Base-by-base conservation (phyloP, 163 green algal species). In the Picocystis sp. region DNA sequence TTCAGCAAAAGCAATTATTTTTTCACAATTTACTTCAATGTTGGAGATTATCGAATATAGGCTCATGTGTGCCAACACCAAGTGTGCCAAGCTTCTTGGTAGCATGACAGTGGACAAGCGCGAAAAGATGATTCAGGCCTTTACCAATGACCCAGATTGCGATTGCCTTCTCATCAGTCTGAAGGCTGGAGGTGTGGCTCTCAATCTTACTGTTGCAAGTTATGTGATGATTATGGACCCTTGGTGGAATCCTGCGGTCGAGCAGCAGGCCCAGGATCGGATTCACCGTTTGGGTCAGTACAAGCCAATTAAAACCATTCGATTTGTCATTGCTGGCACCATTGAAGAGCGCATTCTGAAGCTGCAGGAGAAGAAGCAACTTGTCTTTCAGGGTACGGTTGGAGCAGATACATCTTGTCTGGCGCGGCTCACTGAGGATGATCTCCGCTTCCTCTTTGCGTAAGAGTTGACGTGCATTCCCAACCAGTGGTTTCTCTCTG, bases 311-410 rank as follows among this genome's bases (percentile, higher is more conserved):
- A 67, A 57, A 1, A 78, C 86, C 15, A 74, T 73, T 29, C 79
- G 85, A 24, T 93, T 95, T 57, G 63, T 95, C 53, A 89, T 93
- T 25, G 73, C 56, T 2, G 78, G 79, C 52, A 93, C 78, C 23
- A 87, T 95, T 34, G 86, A 96, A 78, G 87, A 94, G 75, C 74
- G 85, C 58, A 94, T 96, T 57, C 59, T 95, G 11, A 90, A 93
- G 73, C 69, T 93, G 56, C 69, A 84, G 73, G 81, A 91, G 59
- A 91, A 92, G 75, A 95, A 94, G 82, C 73, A 82, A 62, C 68
- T 87, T 5, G 73, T 94, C 38, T 94, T 95, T 67, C 80, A 95
- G 58, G 86, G 76, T 41, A 56, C 25, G 25, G 58, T 60, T 48
- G 38, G 50, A 56, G 45, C 50, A 2, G 44, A 49, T 29, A 21